Conservation (phyloP, 306 rosid species). For the Rosa chinensis region DNA sequence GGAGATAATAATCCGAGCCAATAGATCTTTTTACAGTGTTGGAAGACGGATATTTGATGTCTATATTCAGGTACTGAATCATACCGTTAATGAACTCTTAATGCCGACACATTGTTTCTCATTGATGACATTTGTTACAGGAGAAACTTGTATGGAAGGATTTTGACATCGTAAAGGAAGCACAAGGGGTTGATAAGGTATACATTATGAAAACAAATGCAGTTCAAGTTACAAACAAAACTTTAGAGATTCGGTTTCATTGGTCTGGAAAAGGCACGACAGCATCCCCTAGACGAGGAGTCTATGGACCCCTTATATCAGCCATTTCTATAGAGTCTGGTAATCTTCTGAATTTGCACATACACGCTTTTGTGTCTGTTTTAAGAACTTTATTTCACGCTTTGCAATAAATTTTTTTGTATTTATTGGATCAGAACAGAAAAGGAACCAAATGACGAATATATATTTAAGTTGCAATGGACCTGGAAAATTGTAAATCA, state of each 20-base stretch:
- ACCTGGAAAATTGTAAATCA: neutral
- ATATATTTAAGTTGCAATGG: neutral
- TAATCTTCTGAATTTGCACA: neutral
- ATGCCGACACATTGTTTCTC: neutral
- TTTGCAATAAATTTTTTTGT: neutral
- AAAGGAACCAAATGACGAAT: neutral
- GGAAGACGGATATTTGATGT: constrained; percentile 61
- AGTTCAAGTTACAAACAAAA: constrained; percentile 10
- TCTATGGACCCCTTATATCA: constrained; percentile 29
- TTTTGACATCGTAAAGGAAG: constrained; percentile 46
- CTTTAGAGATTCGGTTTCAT: constrained; percentile 20
- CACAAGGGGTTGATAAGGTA: constrained; percentile 37
- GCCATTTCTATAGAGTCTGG: constrained; percentile 24
- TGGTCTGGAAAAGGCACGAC: constrained; percentile 36
- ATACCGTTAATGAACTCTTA: neutral
- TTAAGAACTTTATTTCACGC: neutral
- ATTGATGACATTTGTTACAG: constrained; percentile 29
- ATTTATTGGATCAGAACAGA: neutral
- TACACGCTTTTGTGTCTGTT: neutral
- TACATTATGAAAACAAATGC: constrained; percentile 9
- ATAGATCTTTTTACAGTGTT: constrained; percentile 45
- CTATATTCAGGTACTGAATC: constrained; percentile 53
- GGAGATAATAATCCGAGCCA: constrained; percentile 47
- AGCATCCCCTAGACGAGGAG: constrained; percentile 14
- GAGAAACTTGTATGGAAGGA: constrained; percentile 41